Conservation (phyloP, 352 stramenopile species). For the Peronospora destructor region DNA sequence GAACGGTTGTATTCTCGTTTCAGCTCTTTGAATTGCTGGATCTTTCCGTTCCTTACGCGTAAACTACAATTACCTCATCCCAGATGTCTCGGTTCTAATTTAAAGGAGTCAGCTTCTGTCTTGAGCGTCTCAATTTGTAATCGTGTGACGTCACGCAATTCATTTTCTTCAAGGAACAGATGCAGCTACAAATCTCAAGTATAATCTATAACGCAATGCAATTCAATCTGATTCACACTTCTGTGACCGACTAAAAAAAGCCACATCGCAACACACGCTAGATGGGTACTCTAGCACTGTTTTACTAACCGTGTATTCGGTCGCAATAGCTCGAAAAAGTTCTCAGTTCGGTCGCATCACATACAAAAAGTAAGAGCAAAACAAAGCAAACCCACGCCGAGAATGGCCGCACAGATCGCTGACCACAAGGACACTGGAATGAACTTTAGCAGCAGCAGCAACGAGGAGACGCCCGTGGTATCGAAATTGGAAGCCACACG, state of each 20-base stretch:
- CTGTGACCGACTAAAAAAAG: neutral
- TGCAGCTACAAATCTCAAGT: constrained; percentile 13
- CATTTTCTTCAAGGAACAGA: constrained; percentile 30
- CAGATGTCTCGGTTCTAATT: too few species aligned
- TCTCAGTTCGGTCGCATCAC: constrained; percentile 16
- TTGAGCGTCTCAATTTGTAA: too few species aligned
- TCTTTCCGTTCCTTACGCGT: too few species aligned
- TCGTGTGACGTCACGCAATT: constrained; percentile 21
- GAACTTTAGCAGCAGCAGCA: constrained; percentile 28
- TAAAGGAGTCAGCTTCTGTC: too few species aligned
- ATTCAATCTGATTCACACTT: constrained; percentile 16
- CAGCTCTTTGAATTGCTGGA: too few species aligned
- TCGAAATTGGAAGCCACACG: constrained; percentile 73
- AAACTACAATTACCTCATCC: too few species aligned
- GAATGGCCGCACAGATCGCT: constrained; percentile 58
- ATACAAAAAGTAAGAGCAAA: constrained; percentile 18
- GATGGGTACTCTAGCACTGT: neutral
- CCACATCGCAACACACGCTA: neutral
- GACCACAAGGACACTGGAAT: constrained; percentile 30
- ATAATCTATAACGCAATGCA: neutral
- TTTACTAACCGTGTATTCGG: neutral
- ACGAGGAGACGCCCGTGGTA: constrained; percentile 37
- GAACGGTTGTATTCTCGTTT: too few species aligned
- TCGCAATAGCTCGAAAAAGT: constrained; percentile 15
- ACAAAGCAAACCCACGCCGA: neutral